Percentiles rank a stretch among this genome's conserved stretches.
These are phyloP conservation scores for Fomitopsis schrenkii DNA, from an alignment of 1,284 basidiomycete species.

Conservation along the genomic window DNA sequence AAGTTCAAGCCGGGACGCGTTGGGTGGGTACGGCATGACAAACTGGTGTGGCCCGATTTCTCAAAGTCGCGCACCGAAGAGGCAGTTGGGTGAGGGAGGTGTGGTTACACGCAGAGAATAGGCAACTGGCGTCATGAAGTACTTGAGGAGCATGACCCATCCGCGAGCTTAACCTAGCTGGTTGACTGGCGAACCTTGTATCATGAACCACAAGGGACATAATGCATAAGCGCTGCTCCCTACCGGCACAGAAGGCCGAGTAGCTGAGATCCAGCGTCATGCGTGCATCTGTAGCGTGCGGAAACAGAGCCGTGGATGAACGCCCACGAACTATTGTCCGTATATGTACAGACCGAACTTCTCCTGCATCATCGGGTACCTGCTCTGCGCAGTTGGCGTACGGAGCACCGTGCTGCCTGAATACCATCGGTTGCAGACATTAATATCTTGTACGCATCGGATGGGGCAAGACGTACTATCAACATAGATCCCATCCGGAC, in stretches of 20 bases:
- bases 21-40: constrained; percentile 26
- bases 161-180: constrained; percentile 23
- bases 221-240: constrained; percentile 4
- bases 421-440: neutral
- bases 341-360: constrained; percentile 1
- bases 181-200: constrained; percentile 19
- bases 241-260: constrained; percentile 1
- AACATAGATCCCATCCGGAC: constrained; percentile 28
- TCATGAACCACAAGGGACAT: constrained; percentile 12
- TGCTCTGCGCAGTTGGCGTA: neutral
- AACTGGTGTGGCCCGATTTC: constrained; percentile 17
- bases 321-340: neutral
- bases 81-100: constrained; percentile 23
- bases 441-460: constrained; percentile 5
- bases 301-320: neutral
- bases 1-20: constrained; percentile 20
- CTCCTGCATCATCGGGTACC: constrained; percentile 2
- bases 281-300: constrained; percentile 2
- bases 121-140: constrained; percentile 27
- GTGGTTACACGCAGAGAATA: constrained; percentile 21
- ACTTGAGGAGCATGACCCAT: constrained; percentile 20
- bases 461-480: constrained; percentile 20
- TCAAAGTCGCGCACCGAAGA: constrained; percentile 6
- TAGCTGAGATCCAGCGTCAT: constrained; percentile 4
- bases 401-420: neutral